These are phyloP conservation scores for Xanthoceras sorbifolium DNA, from an alignment of 345 rosid genomes.

Conservation along the genomic window DNA sequence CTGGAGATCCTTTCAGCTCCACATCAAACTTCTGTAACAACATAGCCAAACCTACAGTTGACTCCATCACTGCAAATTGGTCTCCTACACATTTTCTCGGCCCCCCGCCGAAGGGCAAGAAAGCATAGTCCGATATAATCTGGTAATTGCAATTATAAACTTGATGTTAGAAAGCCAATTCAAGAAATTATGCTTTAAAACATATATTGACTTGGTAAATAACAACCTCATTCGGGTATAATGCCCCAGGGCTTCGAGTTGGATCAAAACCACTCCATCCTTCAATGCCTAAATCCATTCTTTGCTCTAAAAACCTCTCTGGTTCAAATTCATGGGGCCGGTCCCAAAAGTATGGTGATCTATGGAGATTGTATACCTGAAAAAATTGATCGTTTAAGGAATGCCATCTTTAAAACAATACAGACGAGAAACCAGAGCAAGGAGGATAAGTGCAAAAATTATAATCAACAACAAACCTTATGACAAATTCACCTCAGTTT, in stretches of 20 bases:
- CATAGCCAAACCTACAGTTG: conserved; percentile 74
- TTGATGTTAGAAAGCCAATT: not conserved
- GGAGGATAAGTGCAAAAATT: not conserved
- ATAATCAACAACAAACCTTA: not conserved
- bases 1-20: conserved; percentile 68
- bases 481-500: not conserved
- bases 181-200: not conserved
- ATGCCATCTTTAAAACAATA: not conserved
- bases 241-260: conserved; percentile 85
- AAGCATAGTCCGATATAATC: conserved; percentile 82
- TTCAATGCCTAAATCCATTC: conserved; percentile 57
- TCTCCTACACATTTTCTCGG: conserved; percentile 94
- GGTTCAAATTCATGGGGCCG: conserved; percentile 79
- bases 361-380: conserved; percentile 87
- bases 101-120: conserved; percentile 93
- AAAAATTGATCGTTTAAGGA: not conserved
- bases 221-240: conserved; percentile 92
- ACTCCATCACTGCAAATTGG: conserved; percentile 95
- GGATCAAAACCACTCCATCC: conserved; percentile 97
- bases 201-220: not conserved
- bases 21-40: conserved; percentile 75
- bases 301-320: conserved; percentile 63
- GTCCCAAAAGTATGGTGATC: conserved; percentile 93
- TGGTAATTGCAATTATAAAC: conserved; percentile 34
- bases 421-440: not conserved